Evolutionary conservation across 768 basidiomycete genomes (phyloP).

Genomic region (Amylocystis lapponica): DNA sequence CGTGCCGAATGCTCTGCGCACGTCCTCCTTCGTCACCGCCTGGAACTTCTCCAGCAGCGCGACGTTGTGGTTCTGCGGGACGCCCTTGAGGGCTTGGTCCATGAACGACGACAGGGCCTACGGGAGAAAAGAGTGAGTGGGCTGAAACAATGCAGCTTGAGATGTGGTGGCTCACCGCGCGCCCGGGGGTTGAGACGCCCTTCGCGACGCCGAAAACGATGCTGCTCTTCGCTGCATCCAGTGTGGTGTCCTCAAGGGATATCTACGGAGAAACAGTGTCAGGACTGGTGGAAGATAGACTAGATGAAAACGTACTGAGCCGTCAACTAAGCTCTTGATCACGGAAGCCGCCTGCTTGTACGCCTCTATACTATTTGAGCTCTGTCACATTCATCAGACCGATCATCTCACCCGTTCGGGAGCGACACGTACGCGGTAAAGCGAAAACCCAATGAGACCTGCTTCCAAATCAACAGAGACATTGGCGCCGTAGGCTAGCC

Average conservation of each 20-base stretch:
- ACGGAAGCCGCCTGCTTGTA: constrained; percentile 78
- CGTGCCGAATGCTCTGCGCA: constrained; percentile 58
- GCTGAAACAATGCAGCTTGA: neutral
- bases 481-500: constrained; percentile 90
- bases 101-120: constrained; percentile 80
- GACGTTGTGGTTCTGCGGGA: constrained; percentile 68
- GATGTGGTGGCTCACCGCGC: constrained; percentile 50
- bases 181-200: constrained; percentile 77
- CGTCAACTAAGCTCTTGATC: constrained; percentile 73
- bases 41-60: constrained; percentile 77
- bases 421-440: constrained; percentile 63
- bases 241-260: constrained; percentile 66
- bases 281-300: neutral
- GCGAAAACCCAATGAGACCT: constrained; percentile 66
- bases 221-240: constrained; percentile 90
- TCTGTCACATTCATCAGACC: constrained; percentile 38
- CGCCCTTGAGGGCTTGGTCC: constrained; percentile 87
- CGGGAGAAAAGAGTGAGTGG: too few species aligned
- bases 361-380: constrained; percentile 73
- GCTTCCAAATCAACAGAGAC: constrained; percentile 70
- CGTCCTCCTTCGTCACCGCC: constrained; percentile 73
- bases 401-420: neutral
- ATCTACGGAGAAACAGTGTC: constrained; percentile 48
- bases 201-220: constrained; percentile 82
- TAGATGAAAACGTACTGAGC: constrained; percentile 50